Evolutionary conservation across 495 filamentous ascomycete genomes (phyloP).

Genomic region (Trichoderma erinaceum): DNA sequence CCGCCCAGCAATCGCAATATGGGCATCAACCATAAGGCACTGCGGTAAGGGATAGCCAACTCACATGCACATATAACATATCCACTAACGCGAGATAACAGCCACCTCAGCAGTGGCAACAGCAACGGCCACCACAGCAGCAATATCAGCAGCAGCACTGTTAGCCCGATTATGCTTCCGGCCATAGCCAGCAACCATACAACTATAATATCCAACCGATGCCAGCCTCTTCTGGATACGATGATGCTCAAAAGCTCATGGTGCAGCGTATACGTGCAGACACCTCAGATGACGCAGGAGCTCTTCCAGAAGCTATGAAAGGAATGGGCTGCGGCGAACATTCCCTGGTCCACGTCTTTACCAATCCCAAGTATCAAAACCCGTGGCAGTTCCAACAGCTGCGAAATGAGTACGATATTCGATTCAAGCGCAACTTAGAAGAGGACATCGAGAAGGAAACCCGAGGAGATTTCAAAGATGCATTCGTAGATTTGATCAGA

Average conservation of each 20-base stretch:
- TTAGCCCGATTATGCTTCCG: background rate
- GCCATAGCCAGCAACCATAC: background rate
- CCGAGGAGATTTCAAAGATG: background rate
- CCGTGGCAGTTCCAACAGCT: background rate
- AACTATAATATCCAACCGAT: background rate
- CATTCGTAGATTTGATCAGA: background rate
- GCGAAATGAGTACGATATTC: background rate
- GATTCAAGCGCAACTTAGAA: background rate
- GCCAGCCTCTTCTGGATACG: background rate
- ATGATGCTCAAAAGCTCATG: background rate
- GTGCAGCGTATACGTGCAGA: background rate
- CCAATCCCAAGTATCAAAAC: background rate
- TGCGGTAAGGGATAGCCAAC: too few species aligned
- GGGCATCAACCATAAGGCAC: background rate
- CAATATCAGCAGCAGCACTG: background rate
- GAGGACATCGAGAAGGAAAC: background rate
- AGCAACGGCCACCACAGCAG: background rate
- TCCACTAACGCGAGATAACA: background rate
- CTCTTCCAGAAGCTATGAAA: background rate
- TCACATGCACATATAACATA: background rate
- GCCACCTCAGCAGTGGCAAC: constrained; percentile 4
- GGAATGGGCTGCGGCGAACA: background rate
- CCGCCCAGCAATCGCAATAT: background rate
- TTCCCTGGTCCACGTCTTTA: background rate
- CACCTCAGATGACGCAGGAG: background rate